These are phyloP conservation scores for Cyberlindnera galapagoensis DNA, from an alignment of 805 yeast genomes.

Conservation along the genomic window DNA sequence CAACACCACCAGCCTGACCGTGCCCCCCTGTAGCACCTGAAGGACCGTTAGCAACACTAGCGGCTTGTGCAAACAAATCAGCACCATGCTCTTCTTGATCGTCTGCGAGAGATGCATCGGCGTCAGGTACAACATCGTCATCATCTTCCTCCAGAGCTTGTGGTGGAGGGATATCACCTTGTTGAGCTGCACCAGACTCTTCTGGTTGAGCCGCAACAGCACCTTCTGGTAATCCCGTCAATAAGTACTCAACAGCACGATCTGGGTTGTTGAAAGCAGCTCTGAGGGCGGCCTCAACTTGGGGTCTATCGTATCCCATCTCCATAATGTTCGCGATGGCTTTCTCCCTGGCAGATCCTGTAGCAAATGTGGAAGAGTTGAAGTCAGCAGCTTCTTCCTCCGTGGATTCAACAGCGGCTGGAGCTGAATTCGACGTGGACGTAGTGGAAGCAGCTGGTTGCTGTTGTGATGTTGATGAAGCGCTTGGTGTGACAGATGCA, in stretches of 20 bases:
- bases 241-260: slow-evolving; percentile 91
- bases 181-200: slow-evolving; percentile 21
- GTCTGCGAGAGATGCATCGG: slow-evolving; percentile 29
- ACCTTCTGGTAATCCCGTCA: slow-evolving; percentile 82
- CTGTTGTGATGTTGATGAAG: slow-evolving; percentile 13
- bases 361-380: slow-evolving; percentile 54
- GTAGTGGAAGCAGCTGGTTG: slow-evolving; percentile 16
- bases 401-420: slow-evolving; percentile 18
- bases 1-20: slow-evolving; percentile 27
- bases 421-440: slow-evolving; percentile 21
- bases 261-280: slow-evolving; percentile 98
- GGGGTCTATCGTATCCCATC: slow-evolving; percentile 89
- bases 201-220: slow-evolving; percentile 25
- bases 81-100: slow-evolving; percentile 1
- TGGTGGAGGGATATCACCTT: slow-evolving; percentile 17
- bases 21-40: slow-evolving; percentile 20
- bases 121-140: slow-evolving; percentile 24
- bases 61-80: slow-evolving; percentile 38
- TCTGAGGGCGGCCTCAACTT: slow-evolving; percentile 84
- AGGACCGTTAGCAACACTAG: slow-evolving; percentile 16
- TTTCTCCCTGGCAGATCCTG: slow-evolving; percentile 71
- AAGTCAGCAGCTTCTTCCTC: slow-evolving; percentile 18
- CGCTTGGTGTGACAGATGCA: slow-evolving; percentile 22
- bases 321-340: slow-evolving; percentile 82
- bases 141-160: slow-evolving; percentile 11